Percentiles rank a stretch among this genome's conserved stretches.
Conservation (phyloP, 164 flowering plant genomes). For the Malania oleifera region DNA sequence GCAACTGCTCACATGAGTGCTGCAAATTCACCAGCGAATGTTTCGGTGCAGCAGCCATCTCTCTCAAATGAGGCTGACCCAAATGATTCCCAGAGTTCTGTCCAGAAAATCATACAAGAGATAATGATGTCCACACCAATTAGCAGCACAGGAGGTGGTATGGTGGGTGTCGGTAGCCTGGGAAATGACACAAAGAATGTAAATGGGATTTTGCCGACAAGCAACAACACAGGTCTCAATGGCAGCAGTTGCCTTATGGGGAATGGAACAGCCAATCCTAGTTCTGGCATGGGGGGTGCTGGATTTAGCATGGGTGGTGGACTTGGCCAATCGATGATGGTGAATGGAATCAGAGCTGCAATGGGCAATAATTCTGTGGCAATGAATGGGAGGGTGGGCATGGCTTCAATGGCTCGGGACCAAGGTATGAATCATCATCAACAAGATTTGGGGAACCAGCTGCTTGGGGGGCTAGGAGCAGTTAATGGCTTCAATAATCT, state of each 20-base stretch:
- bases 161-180: slow-evolving; percentile 46
- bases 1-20: slow-evolving; percentile 42
- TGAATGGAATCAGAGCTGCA: slow-evolving; percentile 59
- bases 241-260: slow-evolving; percentile 41
- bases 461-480: slow-evolving; percentile 70
- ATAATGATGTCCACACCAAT: slow-evolving; percentile 76
- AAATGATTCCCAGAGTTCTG: slow-evolving; percentile 80
- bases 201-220: slow-evolving; percentile 47
- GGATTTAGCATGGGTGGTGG: slow-evolving; percentile 52
- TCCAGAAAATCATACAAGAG: slow-evolving; percentile 82
- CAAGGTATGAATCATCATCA: slow-evolving; percentile 57
- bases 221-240: slow-evolving; percentile 31
- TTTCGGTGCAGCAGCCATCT: slow-evolving; percentile 45
- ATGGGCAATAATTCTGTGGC: slow-evolving; percentile 49
- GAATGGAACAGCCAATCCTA: slow-evolving; percentile 37
- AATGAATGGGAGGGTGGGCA: slow-evolving; percentile 67
- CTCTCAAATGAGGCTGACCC: slow-evolving; percentile 62
- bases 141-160: slow-evolving; percentile 51
- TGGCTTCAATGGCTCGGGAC: slow-evolving; percentile 44
- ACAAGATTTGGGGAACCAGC: slow-evolving; percentile 65
- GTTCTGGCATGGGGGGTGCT: slow-evolving; percentile 36
- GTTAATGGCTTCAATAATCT: slow-evolving; percentile 74
- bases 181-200: slow-evolving; percentile 63
- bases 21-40: slow-evolving; percentile 67
- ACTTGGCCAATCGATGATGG: slow-evolving; percentile 43